Evolutionary conservation across 139 green algal genomes (phyloP), one percentile per base, ranked within the genome.

Genomic region (Nannochloris sp.): DNA sequence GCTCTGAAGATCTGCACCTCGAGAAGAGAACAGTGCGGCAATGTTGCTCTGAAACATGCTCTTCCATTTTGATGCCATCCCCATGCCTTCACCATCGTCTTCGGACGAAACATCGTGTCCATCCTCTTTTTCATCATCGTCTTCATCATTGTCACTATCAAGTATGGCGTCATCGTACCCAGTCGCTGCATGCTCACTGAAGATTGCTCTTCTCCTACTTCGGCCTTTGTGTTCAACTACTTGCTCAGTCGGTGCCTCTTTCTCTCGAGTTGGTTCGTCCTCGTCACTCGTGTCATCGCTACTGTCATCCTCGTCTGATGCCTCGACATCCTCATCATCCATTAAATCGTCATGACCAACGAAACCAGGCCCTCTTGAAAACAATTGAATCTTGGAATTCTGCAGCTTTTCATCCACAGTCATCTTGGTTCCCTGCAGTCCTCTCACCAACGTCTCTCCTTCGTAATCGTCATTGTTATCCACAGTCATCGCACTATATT

Each of bases 351-450:
- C 50, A 44, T 23, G n/a, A 15, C 14, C 11, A 37, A 19, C n/a
- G 5, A 66, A 18, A 8, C 15, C 34, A 24, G 27, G 23, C 6
- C 36, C 24, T 27, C 70, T 55, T 18, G 57, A 36, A 64, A 87
- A 78, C 25, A 90, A 60, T 64, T 76, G 67, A 48, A 91, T 90
- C 23, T 61, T 48, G 3, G 64, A 65, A 27, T 60, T 19, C 12
- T 69, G 27, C 46, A 97, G 75, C 67, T 86, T 86, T 72, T 96
- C 90, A 67, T 97, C 91, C 34, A 97, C 67, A 0, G 71, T 70
- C 58, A 78, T 44, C 27, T 78, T 59, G 31, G 72, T 72, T 37
- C 50, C 70, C 66, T 93, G 83, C 60, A 98, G 89, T 31, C 73
- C 66, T 2, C 83, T 67, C 44, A 97, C 90, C 92, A 98, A 95